Percentiles rank a stretch among this genome's conserved stretches.
Conservation (phyloP, 2,329 filamentous ascomycete genomes). For the Fusarium tricinctum region DNA sequence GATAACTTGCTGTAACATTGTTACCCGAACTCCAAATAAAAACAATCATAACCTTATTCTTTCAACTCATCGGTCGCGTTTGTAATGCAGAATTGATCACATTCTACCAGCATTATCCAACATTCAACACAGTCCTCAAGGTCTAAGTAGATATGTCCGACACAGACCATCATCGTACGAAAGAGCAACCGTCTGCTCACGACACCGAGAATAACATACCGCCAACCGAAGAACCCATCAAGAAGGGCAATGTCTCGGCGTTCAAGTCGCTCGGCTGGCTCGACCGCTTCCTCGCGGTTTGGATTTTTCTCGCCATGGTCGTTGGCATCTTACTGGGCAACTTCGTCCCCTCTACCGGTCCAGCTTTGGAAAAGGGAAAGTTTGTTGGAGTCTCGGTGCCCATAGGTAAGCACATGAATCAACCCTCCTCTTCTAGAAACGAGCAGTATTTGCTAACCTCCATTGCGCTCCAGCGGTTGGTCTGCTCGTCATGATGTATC, state of each 20-base stretch:
- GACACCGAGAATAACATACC: conserved; percentile 29
- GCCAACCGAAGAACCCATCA: not conserved
- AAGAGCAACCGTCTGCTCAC: conserved; percentile 5
- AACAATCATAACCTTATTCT: not conserved
- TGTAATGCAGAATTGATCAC: not conserved
- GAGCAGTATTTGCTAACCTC: not conserved
- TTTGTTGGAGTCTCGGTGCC: conserved; percentile 79
- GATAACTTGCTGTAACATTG: not conserved
- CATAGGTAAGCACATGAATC: conserved; percentile 64
- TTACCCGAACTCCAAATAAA: not conserved
- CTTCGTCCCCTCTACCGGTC: conserved; percentile 74
- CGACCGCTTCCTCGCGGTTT: conserved; percentile 74
- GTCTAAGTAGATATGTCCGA: not conserved
- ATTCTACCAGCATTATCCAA: not conserved
- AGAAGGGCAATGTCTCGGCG: conserved; percentile 51
- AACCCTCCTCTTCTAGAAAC: accelerated
- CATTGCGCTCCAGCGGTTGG: conserved; percentile 71
- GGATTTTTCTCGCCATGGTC: conserved; percentile 85
- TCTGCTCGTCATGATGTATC: conserved; percentile 93
- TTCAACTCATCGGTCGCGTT: not conserved
- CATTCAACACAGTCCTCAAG: not conserved
- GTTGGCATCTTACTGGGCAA: conserved; percentile 83
- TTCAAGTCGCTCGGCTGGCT: conserved; percentile 71
- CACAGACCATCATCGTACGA: not conserved
- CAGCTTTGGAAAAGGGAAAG: conserved; percentile 75